Conservation (phyloP, 2,329 filamentous ascomycete species). For the Cordyceps militaris region DNA sequence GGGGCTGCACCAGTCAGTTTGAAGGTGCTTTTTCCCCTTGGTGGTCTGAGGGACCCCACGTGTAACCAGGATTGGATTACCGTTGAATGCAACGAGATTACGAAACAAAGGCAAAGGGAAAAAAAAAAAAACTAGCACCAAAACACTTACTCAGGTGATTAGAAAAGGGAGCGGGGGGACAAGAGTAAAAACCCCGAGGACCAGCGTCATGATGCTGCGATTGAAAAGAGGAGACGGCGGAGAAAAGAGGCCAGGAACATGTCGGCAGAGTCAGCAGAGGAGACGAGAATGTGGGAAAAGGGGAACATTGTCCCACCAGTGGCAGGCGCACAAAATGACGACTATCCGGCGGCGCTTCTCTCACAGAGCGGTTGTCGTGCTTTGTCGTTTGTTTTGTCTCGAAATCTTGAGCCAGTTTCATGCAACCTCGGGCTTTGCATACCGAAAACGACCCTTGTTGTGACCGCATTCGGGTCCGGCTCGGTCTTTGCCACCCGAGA, state of each 20-base stretch:
- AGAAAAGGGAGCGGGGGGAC: background rate
- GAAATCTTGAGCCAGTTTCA: no score
- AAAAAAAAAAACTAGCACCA: background rate
- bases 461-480: background rate
- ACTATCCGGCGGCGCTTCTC: background rate
- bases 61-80: background rate
- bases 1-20: background rate
- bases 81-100: background rate
- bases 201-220: no score
- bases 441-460: background rate
- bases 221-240: no score
- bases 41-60: background rate
- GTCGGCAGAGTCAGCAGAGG: no score
- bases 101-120: background rate
- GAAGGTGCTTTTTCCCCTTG: background rate
- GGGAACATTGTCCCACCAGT: background rate
- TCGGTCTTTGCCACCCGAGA: constrained; percentile 5
- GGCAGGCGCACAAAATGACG: background rate
- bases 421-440: no score
- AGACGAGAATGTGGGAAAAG: no score
- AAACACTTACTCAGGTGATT: background rate
- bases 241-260: no score
- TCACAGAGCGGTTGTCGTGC: background rate
- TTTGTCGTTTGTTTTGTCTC: background rate
- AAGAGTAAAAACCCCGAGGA: background rate